These are phyloP conservation scores for Pseudomicrostroma phylloplanum DNA, from an alignment of 1,284 basidiomycete genomes.

Conservation along the genomic window DNA sequence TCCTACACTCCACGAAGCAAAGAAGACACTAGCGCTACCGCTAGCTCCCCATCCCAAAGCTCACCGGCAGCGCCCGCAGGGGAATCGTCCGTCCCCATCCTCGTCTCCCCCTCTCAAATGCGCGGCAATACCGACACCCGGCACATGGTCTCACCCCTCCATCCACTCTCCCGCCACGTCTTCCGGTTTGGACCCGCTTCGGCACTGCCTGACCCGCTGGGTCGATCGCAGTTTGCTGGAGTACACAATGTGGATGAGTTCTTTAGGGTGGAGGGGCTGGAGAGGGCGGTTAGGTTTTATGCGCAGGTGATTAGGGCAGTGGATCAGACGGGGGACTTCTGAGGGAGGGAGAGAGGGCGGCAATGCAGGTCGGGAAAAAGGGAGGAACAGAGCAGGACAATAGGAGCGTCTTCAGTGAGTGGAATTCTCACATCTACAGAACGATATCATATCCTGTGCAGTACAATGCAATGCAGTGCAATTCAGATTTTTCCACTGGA, in stretches of 20 bases:
- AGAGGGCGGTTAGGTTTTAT: not conserved
- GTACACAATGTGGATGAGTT: constrained; percentile 9
- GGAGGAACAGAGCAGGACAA: not conserved
- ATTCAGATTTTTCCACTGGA: too few relatives aligned
- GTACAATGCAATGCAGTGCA: too few relatives aligned
- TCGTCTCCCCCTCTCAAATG: constrained; percentile 59
- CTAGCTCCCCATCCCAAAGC: too few relatives aligned
- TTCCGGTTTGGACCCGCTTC: constrained; percentile 9
- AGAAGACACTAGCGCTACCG: constrained; percentile 39
- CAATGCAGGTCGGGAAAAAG: not conserved
- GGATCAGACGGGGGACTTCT: not conserved
- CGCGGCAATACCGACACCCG: constrained; percentile 51
- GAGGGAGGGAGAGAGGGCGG: not conserved
- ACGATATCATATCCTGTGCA: too few relatives aligned
- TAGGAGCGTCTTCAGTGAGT: not conserved
- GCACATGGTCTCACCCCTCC: not conserved
- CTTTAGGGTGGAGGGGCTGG: constrained; percentile 4
- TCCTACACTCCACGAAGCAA: constrained; percentile 21
- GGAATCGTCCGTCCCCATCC: too few relatives aligned
- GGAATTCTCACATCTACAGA: not conserved
- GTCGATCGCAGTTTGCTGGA: not conserved
- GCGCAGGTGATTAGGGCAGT: not conserved
- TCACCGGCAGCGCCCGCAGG: too few relatives aligned
- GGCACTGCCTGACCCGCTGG: constrained; percentile 1
- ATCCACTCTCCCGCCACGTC: constrained; percentile 1